Evolutionary conservation across 345 rosid genomes (phyloP).

Genomic region (Ceriops zippeliana): DNA sequence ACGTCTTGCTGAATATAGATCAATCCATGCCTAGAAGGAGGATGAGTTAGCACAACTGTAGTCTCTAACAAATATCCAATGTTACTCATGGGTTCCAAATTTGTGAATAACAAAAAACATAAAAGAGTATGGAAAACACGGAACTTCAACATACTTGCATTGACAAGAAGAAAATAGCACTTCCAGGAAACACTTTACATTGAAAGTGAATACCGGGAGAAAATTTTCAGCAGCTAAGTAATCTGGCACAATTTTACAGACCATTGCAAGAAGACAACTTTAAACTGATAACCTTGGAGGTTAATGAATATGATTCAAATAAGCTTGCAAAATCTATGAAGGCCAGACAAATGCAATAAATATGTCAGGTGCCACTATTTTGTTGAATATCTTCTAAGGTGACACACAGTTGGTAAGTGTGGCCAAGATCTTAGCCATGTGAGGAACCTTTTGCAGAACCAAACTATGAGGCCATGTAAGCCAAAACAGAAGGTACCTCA

Average conservation of each 20-base stretch:
- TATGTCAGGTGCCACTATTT: not conserved
- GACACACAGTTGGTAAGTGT: no score
- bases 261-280: not conserved
- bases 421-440: no score
- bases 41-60: slow-evolving; percentile 7
- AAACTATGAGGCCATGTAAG: no score
- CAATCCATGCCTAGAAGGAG: slow-evolving; percentile 53
- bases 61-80: not conserved
- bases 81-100: not conserved
- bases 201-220: not conserved
- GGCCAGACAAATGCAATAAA: not conserved
- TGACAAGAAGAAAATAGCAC: not conserved
- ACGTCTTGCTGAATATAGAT: slow-evolving; percentile 48
- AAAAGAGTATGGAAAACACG: not conserved
- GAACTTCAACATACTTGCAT: no score
- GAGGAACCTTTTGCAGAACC: no score
- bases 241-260: not conserved
- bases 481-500: no score
- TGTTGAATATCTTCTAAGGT: no score
- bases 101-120: not conserved
- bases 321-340: not conserved
- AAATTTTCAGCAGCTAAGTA: not conserved
- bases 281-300: not conserved
- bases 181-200: not conserved
- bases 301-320: not conserved